phyloP scores from a whole-genome alignment of 805 yeast species.

The Yamadazyma sp. region DNA sequence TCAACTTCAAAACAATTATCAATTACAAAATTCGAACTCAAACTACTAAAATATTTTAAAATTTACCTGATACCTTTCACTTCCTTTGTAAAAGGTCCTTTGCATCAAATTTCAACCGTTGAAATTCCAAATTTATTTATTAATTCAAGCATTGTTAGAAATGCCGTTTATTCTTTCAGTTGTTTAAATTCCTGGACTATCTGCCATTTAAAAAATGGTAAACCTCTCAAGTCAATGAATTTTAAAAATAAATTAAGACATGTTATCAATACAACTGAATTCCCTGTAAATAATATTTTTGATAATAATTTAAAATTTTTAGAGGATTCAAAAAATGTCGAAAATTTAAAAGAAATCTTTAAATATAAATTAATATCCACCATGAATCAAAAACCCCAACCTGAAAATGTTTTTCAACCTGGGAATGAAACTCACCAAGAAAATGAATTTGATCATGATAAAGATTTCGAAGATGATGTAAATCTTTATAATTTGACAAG shows the following conservation, averaged over 20 bases:
- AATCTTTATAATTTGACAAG: constrained; percentile 3
- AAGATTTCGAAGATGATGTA: background rate
- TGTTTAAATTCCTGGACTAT: constrained; percentile 9
- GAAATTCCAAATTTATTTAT: constrained; percentile 5
- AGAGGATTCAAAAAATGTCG: constrained; percentile 1
- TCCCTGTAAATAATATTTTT: background rate
- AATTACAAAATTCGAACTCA: constrained; percentile 7
- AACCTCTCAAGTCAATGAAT: background rate
- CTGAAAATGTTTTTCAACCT: no score
- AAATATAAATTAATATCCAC: no score
- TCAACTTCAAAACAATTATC: constrained; percentile 1
- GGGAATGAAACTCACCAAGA: no score
- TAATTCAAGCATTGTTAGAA: constrained; percentile 5
- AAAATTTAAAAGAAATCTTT: no score
- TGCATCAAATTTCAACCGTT: constrained; percentile 2
- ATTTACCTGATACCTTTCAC: constrained; percentile 3
- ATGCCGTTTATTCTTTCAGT: constrained; percentile 8
- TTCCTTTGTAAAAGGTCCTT: constrained; percentile 1
- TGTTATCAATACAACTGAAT: background rate
- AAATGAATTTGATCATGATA: no score
- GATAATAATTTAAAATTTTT: constrained; percentile 4
- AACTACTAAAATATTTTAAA: constrained; percentile 6
- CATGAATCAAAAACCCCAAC: no score
- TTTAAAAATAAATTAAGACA: background rate
- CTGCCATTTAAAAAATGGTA: constrained; percentile 1